phyloP scores from a whole-genome alignment of 176 grass and related monocot species.

The Cocos nucifera region DNA sequence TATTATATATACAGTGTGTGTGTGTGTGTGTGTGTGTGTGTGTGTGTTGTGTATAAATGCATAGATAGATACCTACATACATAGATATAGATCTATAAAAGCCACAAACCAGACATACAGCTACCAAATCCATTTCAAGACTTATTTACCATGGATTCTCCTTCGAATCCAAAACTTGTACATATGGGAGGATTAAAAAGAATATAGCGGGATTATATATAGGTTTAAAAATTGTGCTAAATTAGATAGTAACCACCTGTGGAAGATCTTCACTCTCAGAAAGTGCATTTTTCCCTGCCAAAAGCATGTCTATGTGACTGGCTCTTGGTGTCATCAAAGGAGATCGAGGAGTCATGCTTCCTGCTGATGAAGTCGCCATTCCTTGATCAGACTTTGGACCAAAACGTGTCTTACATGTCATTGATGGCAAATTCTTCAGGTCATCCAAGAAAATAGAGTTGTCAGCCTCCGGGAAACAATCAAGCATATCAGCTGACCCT shows the following conservation, averaged over 20 bases:
- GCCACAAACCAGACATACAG: too few species aligned
- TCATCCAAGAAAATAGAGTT: conserved; percentile 81
- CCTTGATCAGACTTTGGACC: conserved; percentile 91
- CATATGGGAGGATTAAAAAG: background rate
- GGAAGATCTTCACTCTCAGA: conserved; percentile 72
- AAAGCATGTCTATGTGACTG: conserved; percentile 87
- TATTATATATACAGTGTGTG: too few species aligned
- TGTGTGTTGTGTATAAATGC: too few species aligned
- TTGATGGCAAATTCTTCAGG: conserved; percentile 68
- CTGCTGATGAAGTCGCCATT: conserved; percentile 90
- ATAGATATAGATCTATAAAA: too few species aligned
- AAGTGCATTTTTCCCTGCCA: conserved; percentile 59
- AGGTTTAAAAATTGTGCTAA: conserved; percentile 1
- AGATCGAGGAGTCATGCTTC: conserved; percentile 93
- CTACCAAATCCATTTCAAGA: too few species aligned
- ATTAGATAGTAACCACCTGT: conserved; percentile 38
- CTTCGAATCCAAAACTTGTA: too few species aligned
- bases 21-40: too few species aligned
- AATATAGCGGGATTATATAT: background rate
- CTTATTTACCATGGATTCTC: too few species aligned
- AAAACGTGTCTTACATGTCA: conserved; percentile 97
- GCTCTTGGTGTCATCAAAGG: conserved; percentile 82
- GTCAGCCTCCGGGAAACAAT: conserved; percentile 75
- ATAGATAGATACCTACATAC: too few species aligned
- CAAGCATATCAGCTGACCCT: conserved; percentile 85